These are phyloP conservation scores for Moesziomyces sp. DNA, from an alignment of 1,284 basidiomycete genomes.

Conservation along the genomic window DNA sequence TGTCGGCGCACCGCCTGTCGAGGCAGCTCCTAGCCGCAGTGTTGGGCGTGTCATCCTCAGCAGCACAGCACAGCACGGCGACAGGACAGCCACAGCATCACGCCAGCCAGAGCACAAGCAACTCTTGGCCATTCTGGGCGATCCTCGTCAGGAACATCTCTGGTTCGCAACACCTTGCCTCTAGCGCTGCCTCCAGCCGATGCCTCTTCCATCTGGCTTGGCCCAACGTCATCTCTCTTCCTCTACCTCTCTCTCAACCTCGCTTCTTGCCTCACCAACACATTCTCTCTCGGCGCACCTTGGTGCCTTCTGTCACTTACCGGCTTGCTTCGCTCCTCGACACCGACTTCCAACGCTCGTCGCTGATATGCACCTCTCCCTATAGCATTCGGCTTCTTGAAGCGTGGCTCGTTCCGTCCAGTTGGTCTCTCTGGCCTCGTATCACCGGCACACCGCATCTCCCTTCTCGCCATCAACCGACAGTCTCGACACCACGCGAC, in stretches of 20 bases:
- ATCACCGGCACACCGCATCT: background rate
- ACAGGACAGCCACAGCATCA: background rate
- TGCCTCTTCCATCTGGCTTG: background rate
- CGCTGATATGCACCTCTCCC: constrained; percentile 32
- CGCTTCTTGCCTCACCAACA: background rate
- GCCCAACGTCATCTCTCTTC: constrained; percentile 2
- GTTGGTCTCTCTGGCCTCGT: background rate
- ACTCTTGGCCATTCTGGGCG: background rate
- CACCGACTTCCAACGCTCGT: constrained; percentile 1
- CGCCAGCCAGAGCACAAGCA: background rate
- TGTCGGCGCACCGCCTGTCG: background rate
- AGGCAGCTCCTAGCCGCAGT: too few species aligned
- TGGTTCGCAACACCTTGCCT: background rate
- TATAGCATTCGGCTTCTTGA: constrained; percentile 33
- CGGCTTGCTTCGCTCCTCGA: background rate
- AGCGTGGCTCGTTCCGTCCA: constrained; percentile 9
- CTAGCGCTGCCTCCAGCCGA: background rate
- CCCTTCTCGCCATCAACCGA: background rate
- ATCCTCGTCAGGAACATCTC: background rate
- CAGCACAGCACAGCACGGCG: too few species aligned
- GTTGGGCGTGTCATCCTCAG: too few species aligned
- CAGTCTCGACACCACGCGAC: background rate
- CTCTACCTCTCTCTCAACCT: background rate
- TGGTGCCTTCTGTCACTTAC: background rate
- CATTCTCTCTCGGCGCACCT: background rate